A percentile compares a stretch with the other conserved stretches of the same genome.
These are phyloP conservation scores for Yarrowia yakushimensis DNA, from an alignment of 805 yeast genomes.

Conservation along the genomic window DNA sequence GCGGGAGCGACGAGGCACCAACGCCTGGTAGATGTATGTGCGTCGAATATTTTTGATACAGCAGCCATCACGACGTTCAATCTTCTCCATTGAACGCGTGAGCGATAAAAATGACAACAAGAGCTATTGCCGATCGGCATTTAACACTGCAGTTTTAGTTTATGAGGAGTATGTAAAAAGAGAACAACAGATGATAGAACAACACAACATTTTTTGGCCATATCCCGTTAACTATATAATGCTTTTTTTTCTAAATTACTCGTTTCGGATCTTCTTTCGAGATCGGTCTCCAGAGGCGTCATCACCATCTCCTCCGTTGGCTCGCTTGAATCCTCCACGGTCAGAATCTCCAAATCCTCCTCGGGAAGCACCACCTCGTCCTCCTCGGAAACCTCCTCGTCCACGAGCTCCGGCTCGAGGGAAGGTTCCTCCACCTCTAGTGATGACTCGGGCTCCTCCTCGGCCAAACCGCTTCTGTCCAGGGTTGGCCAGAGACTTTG, in stretches of 20 bases:
- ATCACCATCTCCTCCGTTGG: neutral
- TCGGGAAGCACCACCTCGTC: neutral
- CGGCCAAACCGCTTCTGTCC: slow-evolving; percentile 9
- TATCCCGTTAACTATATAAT: neutral
- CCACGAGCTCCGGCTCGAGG: neutral
- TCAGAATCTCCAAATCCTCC: neutral
- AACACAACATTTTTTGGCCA: neutral
- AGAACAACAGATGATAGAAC: neutral
- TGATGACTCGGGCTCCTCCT: slow-evolving; percentile 15
- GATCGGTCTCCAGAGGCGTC: slow-evolving; percentile 2
- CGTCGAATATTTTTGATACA: neutral
- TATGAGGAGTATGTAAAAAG: neutral
- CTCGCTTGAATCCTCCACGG: slow-evolving; percentile 9
- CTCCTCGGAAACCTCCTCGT: slow-evolving; percentile 14
- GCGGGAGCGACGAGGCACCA: slow-evolving; percentile 49
- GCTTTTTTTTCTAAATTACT: neutral
- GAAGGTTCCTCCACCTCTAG: neutral
- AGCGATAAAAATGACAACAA: neutral
- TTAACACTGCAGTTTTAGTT: too few relatives aligned
- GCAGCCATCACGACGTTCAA: neutral
- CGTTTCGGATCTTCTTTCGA: slow-evolving; percentile 17
- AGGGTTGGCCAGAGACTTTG: slow-evolving; percentile 15
- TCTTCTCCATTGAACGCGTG: neutral
- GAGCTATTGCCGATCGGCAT: too few relatives aligned
- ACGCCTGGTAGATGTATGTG: slow-evolving; percentile 44